Evolutionary conservation across 108 stramenopile genomes (phyloP), one percentile per base, ranked within the genome.

Genomic region (Poteriospumella lacustris): DNA sequence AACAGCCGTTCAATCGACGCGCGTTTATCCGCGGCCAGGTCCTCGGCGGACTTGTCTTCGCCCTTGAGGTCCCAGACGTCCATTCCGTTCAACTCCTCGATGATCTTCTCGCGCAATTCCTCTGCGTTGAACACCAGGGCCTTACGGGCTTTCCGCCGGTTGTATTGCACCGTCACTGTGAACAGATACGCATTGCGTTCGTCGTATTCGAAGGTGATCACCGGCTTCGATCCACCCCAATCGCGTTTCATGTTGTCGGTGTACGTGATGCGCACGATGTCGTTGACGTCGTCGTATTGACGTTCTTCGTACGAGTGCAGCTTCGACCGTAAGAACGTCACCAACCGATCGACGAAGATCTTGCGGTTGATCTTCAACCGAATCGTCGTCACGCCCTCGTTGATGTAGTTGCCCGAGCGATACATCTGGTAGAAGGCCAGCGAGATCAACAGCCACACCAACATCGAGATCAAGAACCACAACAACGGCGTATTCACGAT

Each of bases 201-300:
- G 79, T 93, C 92, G 70, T 90, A 93, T 80, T 91, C 88, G n/a
- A 93, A 68, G 3, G 85, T 88, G 26, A 92, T 83, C 42, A 62
- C 73, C 26, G 92, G 92, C 19, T 75, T 58, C 39, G 79, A 60
- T 26, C 91, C 91, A 9, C 84, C 84, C 91, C 91, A 93, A 29
- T 88, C 89, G 38, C 76, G 81, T 0, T 86, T 80, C 75, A 89
- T 79, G 2, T 80, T 75, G 64, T 93, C 92, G 39, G 82, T 73
- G 80, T 90, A 93, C 26, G 90, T 84, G 43, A 91, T 76, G 41
- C 83, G 82, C 44, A 91, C 88, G 62, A 92, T 80, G 43, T 89
- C 89, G 78, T 87, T 89, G 42, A 85, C 81, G 31, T 75, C 83
- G 42, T 89, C 85, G 59, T 84, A 84, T 52, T 80, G 58, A 5